phyloP scores from a whole-genome alignment of 768 basidiomycete genomes.

The Phylloporus sp. region DNA sequence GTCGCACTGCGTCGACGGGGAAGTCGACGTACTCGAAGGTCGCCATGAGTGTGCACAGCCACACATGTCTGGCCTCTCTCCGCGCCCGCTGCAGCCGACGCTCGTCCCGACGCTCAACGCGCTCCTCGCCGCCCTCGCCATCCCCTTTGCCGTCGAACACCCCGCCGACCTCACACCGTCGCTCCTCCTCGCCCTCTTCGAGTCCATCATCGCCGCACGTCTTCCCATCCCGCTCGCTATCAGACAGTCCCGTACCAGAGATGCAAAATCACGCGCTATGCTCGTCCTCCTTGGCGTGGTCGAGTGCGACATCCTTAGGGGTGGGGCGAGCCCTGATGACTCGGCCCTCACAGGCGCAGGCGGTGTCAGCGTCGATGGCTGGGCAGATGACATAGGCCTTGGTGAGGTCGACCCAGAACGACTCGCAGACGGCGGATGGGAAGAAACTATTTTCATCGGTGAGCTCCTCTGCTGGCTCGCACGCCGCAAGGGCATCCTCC shows the following conservation, averaged over 20 bases:
- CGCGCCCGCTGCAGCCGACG: conserved; percentile 11
- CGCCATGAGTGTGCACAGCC: background rate
- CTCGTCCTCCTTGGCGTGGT: conserved; percentile 75
- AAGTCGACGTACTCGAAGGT: background rate
- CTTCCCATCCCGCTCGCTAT: conserved; percentile 43
- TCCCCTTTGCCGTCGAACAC: conserved; percentile 46
- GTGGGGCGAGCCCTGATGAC: conserved; percentile 45
- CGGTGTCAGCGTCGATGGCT: conserved; percentile 27
- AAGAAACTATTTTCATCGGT: conserved; percentile 63
- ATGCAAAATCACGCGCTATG: conserved; percentile 56
- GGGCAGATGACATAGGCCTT: conserved; percentile 55
- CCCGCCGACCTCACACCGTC: conserved; percentile 67
- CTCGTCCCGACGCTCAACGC: conserved; percentile 37
- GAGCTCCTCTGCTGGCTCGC: conserved; percentile 71
- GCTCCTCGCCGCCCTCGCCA: conserved; percentile 41
- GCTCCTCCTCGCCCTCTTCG: conserved; percentile 66
- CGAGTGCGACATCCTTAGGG: conserved; percentile 56
- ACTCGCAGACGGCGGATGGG: conserved; percentile 61
- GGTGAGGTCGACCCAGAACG: conserved; percentile 60
- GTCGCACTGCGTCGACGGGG: background rate
- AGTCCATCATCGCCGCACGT: conserved; percentile 51
- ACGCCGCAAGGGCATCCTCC: conserved; percentile 36
- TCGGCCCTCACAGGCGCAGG: conserved; percentile 15
- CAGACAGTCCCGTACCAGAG: conserved; percentile 34
- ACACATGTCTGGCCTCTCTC: background rate